Evolutionary conservation across 2,329 filamentous ascomycete species (phyloP), one percentile per base, ranked within the genome.

Genomic region (Eutypa lata): DNA sequence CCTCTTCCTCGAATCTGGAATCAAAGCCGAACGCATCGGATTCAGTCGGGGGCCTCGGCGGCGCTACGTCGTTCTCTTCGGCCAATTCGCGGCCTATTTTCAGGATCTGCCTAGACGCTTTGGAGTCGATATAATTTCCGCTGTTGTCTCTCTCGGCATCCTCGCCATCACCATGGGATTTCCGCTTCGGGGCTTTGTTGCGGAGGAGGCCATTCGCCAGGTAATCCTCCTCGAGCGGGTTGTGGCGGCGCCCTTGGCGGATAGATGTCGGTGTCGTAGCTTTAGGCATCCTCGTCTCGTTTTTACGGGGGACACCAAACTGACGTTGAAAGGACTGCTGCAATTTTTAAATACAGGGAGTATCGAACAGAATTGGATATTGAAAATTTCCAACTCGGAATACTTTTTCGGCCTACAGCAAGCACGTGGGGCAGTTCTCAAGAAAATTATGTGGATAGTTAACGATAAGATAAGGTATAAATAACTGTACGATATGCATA

Each of bases 191-290:
- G 28, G 84, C 79, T 78, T 92, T 86, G 68, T 85, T 85, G 75
- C 92, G 84, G 65, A 93, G 70, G 60, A 86, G 76, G 55, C 87
- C 80, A 53, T 86, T 81, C 61, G 90, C 79, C 62, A 87, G 73
- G 67, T 97, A 80, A 65, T 97, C 94, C 67, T 96, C 89, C 64
- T 93, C 88, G 55, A 99, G 87, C 40, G 93, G 92, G 62, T 95
- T 95, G 74, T 97, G 93, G 59, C 90, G 86, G 65, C 87, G 84
- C 55, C 78, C 78, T 61, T 78, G 78, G 68, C 79, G 83, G 60
- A 70, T 74, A 53, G 77, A 78, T 60, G 77, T 80, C 18, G 83
- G 78, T 53, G 82, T 81, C 26, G 78, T 82, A 47, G 87, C 85
- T 77, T 96, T 96, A 37, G 91, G 91, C 92, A 96, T 96, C 13